Base-by-base conservation (phyloP, 345 rosid genomes). In the Euclidium syriacum region DNA sequence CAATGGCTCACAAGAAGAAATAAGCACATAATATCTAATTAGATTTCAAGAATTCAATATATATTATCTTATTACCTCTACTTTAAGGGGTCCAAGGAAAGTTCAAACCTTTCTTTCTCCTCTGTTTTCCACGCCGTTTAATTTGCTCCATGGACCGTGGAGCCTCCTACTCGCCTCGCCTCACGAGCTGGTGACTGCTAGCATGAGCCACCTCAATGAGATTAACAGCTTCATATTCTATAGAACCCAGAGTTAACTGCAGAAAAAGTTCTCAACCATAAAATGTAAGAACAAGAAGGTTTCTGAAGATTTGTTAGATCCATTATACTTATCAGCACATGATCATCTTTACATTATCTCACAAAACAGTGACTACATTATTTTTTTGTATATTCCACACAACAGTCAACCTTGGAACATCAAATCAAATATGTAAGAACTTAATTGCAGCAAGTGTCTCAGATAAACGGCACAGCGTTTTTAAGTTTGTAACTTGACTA, bases 21-120 rank as follows among this genome's bases (percentile, higher is more conserved):
- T 6, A 36, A 9, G 15, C 3, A 14, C 34, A 48, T 29, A 23
- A 55, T 46, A 51, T 64, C 70, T 71, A 49, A 56, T 24, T 43
- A 64, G 65, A 71, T 71, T 24, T 63, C 52, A 39, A 55, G 46
- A 9, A 18, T 39, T 36, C 17, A 39, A 71, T n/a, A 30, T 56
- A 46, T 4, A 56, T 38, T 52, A 61, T 1, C 8, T 6, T 24
- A 5, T 48, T 62, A 54, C 44, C 74, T 54, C 50, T 36, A 32
- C 25, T 50, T 35, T 15, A 61, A 30, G 74, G 10, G 1, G 26
- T 38, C 62, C 60, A 26, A 46, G 25, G 6, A 43, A 4, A 15
- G 39, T 34, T 44, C 36, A 24, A n/a, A 48, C 22, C 42, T 20
- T 27, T 48, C 18, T 35, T n/a, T 56, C 64, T 38, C 19, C 56